phyloP scores from a whole-genome alignment of 1,284 basidiomycete species.

The Ustilago crameri region DNA sequence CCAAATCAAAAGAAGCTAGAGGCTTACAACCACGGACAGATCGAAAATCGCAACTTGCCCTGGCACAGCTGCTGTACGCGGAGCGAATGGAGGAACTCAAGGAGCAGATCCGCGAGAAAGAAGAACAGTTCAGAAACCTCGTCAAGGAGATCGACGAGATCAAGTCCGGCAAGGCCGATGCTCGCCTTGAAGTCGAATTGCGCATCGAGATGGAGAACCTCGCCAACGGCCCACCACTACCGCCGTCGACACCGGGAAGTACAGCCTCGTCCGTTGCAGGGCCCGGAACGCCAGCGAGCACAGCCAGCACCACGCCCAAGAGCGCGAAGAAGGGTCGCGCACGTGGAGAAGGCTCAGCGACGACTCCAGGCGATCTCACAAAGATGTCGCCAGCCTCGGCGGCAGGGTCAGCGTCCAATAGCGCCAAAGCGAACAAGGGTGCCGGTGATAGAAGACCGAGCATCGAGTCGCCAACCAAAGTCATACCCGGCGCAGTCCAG shows the following conservation, averaged over 20 bases:
- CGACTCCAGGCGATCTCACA: slow-evolving; percentile 17
- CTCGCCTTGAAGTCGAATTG: slow-evolving; percentile 37
- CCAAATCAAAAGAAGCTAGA: slow-evolving; percentile 48
- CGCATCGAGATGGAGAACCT: slow-evolving; percentile 50
- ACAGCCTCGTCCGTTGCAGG: slow-evolving; percentile 19
- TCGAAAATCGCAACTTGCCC: slow-evolving; percentile 51
- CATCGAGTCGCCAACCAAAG: slow-evolving; percentile 37
- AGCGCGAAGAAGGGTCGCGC: slow-evolving; percentile 37
- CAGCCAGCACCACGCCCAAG: slow-evolving; percentile 36
- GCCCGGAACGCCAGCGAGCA: slow-evolving; percentile 21
- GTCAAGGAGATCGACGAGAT: slow-evolving; percentile 52
- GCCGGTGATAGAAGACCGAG: slow-evolving; percentile 21
- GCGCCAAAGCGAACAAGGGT: slow-evolving; percentile 18
- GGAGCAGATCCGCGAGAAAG: slow-evolving; percentile 54
- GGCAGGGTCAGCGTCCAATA: slow-evolving; percentile 20
- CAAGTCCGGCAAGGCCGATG: slow-evolving; percentile 44
- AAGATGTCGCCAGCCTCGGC: slow-evolving; percentile 21
- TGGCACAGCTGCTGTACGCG: slow-evolving; percentile 62
- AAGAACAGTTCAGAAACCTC: slow-evolving; percentile 46
- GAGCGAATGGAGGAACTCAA: slow-evolving; percentile 59
- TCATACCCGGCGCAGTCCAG: slow-evolving; percentile 9
- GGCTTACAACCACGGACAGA: slow-evolving; percentile 48
- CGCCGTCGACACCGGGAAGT: slow-evolving; percentile 30
- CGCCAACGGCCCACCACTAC: slow-evolving; percentile 38
- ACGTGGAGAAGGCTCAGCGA: slow-evolving; percentile 30